Percentiles rank a stretch among this genome's conserved stretches.
phyloP scores from a whole-genome alignment of 2,329 filamentous ascomycete species.

The Aspergillus fischeri region DNA sequence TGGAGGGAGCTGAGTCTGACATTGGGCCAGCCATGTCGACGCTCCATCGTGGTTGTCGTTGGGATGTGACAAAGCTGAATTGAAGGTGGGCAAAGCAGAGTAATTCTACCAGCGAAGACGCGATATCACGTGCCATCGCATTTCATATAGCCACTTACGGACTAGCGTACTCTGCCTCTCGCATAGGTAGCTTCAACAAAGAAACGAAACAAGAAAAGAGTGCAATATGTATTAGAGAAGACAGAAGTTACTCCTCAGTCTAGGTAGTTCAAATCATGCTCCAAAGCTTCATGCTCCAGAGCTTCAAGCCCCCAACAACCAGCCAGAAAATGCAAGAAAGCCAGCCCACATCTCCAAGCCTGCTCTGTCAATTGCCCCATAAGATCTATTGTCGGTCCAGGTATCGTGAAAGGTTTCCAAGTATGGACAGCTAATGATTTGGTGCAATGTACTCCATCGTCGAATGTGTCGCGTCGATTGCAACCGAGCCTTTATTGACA shows the following conservation, averaged over 20 bases:
- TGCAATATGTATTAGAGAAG: neutral
- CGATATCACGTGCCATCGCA: neutral
- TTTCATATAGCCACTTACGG: neutral
- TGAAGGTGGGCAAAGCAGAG: neutral
- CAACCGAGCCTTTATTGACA: neutral
- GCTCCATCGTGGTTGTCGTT: slow-evolving; percentile 17
- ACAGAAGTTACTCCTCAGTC: neutral
- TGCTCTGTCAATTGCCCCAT: neutral
- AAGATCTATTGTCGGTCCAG: neutral
- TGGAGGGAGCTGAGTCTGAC: neutral
- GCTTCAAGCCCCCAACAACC: neutral
- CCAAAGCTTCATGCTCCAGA: neutral
- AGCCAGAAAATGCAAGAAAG: neutral
- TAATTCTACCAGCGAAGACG: neutral
- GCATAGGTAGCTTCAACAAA: neutral
- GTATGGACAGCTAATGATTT: neutral
- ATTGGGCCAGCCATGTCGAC: slow-evolving; percentile 19
- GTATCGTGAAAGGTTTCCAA: neutral
- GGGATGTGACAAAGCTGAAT: neutral
- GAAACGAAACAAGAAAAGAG: neutral
- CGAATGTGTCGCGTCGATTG: neutral
- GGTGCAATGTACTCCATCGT: neutral
- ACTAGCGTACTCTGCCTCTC: neutral
- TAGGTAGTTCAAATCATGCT: neutral
- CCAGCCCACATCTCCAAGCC: neutral